phyloP scores from a whole-genome alignment of 306 rosid genomes.

The Canavalia ensiformis region DNA sequence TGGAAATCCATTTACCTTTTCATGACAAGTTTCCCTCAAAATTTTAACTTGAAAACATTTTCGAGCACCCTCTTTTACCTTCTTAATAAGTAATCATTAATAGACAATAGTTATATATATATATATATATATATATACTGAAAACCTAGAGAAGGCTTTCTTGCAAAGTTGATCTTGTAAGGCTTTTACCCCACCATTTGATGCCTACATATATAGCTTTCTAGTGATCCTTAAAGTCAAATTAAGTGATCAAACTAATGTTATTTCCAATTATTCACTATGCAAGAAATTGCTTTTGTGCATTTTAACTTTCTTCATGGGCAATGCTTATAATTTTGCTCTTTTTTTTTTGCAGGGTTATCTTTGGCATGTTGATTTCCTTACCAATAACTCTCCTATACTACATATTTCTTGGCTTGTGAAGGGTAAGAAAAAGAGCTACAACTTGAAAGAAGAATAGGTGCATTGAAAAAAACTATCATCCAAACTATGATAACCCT shows the following conservation, averaged over 20 bases:
- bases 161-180: neutral
- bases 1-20: conserved; percentile 36
- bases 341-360: conserved; percentile 62
- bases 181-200: conserved; percentile 20
- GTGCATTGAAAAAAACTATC: conserved; percentile 24
- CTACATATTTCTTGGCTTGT: conserved; percentile 66
- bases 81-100: conserved; percentile 5
- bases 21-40: neutral
- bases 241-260: neutral
- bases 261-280: neutral
- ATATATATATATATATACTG: neutral
- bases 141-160: conserved; percentile 33
- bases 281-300: neutral
- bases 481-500: conserved; percentile 39
- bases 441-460: conserved; percentile 13
- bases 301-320: neutral
- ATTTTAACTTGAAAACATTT: neutral
- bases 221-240: conserved; percentile 1
- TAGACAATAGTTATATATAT: neutral
- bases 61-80: conserved; percentile 8
- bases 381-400: conserved; percentile 72
- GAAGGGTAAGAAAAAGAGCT: conserved; percentile 27
- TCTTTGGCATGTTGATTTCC: conserved; percentile 77
- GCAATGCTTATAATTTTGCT: neutral
- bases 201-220: neutral